Evolutionary conservation across 495 filamentous ascomycete species (phyloP), one percentile per base, ranked within the genome.

Genomic region (Cenococcum geophilum): DNA sequence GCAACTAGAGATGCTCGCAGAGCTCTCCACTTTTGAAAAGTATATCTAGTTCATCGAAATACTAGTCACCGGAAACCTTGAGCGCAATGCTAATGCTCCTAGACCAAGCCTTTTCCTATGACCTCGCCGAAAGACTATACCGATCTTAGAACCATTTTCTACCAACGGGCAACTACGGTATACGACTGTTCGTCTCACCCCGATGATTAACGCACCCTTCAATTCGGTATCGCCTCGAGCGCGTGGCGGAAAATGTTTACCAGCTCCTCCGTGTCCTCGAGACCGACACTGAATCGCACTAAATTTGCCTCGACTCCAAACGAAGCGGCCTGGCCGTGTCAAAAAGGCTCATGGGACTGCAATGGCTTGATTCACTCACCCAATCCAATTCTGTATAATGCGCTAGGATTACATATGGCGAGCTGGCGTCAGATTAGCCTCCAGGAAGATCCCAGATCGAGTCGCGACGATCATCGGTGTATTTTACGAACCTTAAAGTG

Each of bases 361-460:
- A 36, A 43, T 21, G 10, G 60, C 49, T 51, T 23, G 37, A 25
- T 52, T 55, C 8, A 75, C 80, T 67, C 78, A 85, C 84, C 86
- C 93, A 98, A 35, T 95, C 89, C 14, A 97, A 72, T 78, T 98
- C 95, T 57, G 82, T 76, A 62, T 93, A 98, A 71, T 98, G 95
- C 22, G 95, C 95, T 25, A 98, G 75, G 16, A 98, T 74, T 32
- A 92, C 89, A 66, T 95, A 98, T 9, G 95, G 93, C 37, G 85
- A 95, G 68, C 83, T 86, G 23, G 10, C 12, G 9, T 55, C 51
- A 45, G 1, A 57, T 73, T 56, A 72, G 68, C 34, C 21, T 34
- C 16, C 22, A 34, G 37, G 18, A 35, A 18, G n/a, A 37, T 40
- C 25, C 54, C 18, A 20, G 25, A 37, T 21, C 8, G 49, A 51